phyloP scores from a whole-genome alignment of 257 asterid species.

The Penstemon barbatus region DNA sequence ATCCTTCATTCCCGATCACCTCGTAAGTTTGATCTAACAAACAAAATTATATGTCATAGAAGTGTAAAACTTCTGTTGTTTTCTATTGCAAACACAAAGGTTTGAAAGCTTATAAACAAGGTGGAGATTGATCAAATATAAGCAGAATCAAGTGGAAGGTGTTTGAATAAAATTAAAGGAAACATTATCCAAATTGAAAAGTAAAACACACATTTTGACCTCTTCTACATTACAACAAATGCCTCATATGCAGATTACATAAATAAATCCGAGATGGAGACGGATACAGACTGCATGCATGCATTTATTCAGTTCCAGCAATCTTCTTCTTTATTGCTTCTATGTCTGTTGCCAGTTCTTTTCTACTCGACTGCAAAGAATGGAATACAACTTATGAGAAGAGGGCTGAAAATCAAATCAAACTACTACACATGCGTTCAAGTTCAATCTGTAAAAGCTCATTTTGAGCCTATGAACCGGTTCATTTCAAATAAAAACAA shows the following conservation, averaged over 20 bases:
- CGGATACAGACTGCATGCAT: constrained; percentile 13
- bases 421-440: background rate
- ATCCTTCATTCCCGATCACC: too few species aligned
- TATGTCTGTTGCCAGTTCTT: constrained; percentile 76
- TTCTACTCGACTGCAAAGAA: constrained; percentile 77
- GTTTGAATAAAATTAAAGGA: constrained; percentile 21
- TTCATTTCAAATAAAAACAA: too few species aligned
- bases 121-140: background rate
- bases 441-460: background rate
- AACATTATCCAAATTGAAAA: constrained; percentile 32
- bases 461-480: too few species aligned
- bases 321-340: constrained; percentile 87
- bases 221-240: constrained; percentile 42
- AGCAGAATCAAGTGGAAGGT: background rate
- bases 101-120: background rate
- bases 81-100: background rate
- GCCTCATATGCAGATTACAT: constrained; percentile 37
- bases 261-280: constrained; percentile 20
- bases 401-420: background rate
- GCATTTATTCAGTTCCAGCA: constrained; percentile 68
- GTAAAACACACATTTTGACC: constrained; percentile 39
- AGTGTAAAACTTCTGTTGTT: constrained; percentile 11
- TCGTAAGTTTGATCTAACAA: too few species aligned
- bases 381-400: background rate
- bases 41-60: too few species aligned